Evolutionary conservation across 192 early-diverging fungal species (phyloP).

Genomic region (Pecoramyces ruminantium): DNA sequence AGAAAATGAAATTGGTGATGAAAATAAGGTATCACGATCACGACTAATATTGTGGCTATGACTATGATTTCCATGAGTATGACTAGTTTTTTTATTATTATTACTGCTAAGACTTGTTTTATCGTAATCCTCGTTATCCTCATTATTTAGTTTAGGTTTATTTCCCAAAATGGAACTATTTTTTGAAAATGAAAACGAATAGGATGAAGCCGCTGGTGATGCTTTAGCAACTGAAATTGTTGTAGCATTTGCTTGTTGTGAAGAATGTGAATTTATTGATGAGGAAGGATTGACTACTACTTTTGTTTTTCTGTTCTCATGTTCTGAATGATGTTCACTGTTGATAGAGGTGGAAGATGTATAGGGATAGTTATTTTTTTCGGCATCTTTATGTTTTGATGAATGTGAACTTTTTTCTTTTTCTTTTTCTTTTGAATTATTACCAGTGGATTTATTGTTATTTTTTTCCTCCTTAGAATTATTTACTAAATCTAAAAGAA

Average conservation of each 20-base stretch:
- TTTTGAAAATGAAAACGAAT: background rate
- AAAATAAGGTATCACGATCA: background rate
- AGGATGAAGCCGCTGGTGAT: background rate
- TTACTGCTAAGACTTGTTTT: background rate
- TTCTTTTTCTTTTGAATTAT: background rate
- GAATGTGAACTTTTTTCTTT: background rate
- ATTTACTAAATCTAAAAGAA: background rate
- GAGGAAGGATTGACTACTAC: background rate
- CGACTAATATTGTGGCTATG: background rate
- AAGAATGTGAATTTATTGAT: background rate
- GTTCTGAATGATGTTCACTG: background rate
- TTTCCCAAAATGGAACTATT: background rate
- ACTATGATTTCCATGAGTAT: background rate
- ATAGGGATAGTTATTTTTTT: background rate
- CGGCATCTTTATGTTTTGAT: background rate
- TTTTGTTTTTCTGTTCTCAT: background rate
- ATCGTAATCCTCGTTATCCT: too few species aligned
- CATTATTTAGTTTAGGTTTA: too few species aligned
- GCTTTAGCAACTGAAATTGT: background rate
- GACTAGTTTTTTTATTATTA: background rate
- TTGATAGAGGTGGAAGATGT: background rate
- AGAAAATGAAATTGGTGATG: background rate
- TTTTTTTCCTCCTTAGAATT: background rate
- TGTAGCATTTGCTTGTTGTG: background rate
- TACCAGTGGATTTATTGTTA: background rate